Evolutionary conservation across 192 early-diverging fungal genomes (phyloP).

Genomic region (Backusella tuberculispora): DNA sequence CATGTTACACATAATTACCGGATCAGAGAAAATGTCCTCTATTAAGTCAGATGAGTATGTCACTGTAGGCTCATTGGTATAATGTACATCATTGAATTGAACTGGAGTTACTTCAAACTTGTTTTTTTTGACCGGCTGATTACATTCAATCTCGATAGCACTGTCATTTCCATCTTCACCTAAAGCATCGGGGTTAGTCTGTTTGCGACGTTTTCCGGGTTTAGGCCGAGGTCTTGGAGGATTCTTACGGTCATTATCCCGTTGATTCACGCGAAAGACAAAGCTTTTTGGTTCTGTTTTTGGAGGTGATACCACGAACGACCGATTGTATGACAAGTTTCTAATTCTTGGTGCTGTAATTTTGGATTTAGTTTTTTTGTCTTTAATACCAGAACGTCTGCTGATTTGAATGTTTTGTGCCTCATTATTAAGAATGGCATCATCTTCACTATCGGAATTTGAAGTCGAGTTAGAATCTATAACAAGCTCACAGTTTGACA

Average conservation of each 20-base stretch:
- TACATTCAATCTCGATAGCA: not conserved
- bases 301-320: not conserved
- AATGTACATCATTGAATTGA: not conserved
- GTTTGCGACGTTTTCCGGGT: not conserved
- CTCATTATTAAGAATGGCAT: not conserved
- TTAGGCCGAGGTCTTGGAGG: not conserved
- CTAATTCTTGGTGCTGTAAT: not conserved
- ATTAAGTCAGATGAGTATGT: not conserved
- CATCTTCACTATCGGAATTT: not conserved
- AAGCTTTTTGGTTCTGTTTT: not conserved
- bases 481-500: not conserved
- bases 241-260: not conserved
- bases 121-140: not conserved
- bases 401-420: conserved; percentile 11
- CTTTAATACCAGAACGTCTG: not conserved
- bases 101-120: not conserved
- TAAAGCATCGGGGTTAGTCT: too few relatives aligned
- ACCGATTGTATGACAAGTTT: not conserved
- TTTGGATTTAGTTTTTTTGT: not conserved
- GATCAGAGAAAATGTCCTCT: not conserved
- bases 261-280: not conserved
- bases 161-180: not conserved
- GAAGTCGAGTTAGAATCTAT: not conserved
- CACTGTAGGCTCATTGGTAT: not conserved
- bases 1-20: too few relatives aligned